These are phyloP conservation scores for Didymella pomorum DNA, from an alignment of 2,329 filamentous ascomycete species.

Conservation along the genomic window DNA sequence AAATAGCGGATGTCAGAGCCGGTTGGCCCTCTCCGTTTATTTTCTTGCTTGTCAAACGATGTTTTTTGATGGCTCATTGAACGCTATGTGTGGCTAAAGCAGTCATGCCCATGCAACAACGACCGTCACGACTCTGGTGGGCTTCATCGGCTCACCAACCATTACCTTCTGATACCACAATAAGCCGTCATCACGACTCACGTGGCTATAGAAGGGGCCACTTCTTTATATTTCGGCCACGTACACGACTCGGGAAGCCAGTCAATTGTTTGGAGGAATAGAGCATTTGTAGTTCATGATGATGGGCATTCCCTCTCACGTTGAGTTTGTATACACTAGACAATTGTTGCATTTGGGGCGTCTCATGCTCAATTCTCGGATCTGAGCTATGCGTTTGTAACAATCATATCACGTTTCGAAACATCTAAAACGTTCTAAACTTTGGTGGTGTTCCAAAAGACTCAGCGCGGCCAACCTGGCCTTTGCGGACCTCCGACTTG, in stretches of 20 bases:
- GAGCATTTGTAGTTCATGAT: conserved; percentile 20
- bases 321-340: conserved; percentile 46
- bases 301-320: conserved; percentile 1
- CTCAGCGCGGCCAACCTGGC: conserved; percentile 25
- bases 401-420: conserved; percentile 17
- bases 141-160: not conserved
- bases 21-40: not conserved
- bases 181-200: not conserved
- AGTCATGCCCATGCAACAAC: conserved; percentile 19
- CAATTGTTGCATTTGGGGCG: conserved; percentile 44
- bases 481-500: conserved; percentile 27
- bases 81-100: conserved; percentile 34
- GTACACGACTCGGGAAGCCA: conserved; percentile 29
- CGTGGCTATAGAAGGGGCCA: not conserved
- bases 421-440: not conserved
- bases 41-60: conserved; percentile 1
- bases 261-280: conserved; percentile 24
- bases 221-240: conserved; percentile 4
- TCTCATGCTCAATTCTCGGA: conserved; percentile 31
- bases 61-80: conserved; percentile 4
- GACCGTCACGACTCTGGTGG: conserved; percentile 29
- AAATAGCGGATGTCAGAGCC: not conserved
- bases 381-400: conserved; percentile 26
- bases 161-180: not conserved
- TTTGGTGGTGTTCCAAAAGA: conserved; percentile 4